Percentiles rank a stretch among this genome's conserved stretches.
Evolutionary conservation across 2,329 filamentous ascomycete genomes (phyloP).

Genomic region (Mollisia scopiformis): DNA sequence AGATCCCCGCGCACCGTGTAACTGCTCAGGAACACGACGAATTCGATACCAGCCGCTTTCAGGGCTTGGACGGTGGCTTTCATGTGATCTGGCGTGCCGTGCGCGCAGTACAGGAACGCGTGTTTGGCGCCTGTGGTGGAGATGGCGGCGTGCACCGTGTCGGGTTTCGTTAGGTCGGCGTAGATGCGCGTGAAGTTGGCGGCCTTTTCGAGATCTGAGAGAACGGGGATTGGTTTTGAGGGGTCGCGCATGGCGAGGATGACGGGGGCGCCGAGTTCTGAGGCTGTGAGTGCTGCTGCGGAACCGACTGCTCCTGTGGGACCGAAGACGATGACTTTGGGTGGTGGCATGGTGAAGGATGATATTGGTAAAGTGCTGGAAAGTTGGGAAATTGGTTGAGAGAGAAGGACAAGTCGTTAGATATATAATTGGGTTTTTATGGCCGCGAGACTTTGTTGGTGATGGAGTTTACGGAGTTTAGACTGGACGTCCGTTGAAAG

Average conservation of each 20-base stretch:
- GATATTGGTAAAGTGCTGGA: too few species aligned
- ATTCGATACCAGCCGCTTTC: slow-evolving; percentile 47
- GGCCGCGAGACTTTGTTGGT: too few species aligned
- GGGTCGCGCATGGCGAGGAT: slow-evolving; percentile 51
- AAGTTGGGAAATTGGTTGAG: too few species aligned
- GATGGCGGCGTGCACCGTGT: slow-evolving; percentile 45
- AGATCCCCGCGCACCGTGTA: slow-evolving; percentile 37
- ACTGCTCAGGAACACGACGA: slow-evolving; percentile 50
- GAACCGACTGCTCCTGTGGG: slow-evolving; percentile 50
- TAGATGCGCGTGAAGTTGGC: slow-evolving; percentile 42
- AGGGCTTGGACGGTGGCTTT: slow-evolving; percentile 44
- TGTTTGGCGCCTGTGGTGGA: slow-evolving; percentile 43
- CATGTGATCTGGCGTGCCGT: slow-evolving; percentile 43
- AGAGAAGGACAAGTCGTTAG: too few species aligned
- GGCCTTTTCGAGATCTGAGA: slow-evolving; percentile 32
- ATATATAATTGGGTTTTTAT: too few species aligned
- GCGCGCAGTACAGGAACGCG: slow-evolving; percentile 51
- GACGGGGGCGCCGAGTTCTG: slow-evolving; percentile 45
- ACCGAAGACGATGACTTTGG: slow-evolving; percentile 48
- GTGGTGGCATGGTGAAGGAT: neutral
- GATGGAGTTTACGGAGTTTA: too few species aligned
- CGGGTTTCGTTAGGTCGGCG: slow-evolving; percentile 48
- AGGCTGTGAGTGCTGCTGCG: slow-evolving; percentile 42
- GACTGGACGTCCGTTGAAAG: too few species aligned
- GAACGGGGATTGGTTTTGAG: slow-evolving; percentile 43